Conservation (phyloP, 305 asterid species). For the Fraxinus greggii region DNA sequence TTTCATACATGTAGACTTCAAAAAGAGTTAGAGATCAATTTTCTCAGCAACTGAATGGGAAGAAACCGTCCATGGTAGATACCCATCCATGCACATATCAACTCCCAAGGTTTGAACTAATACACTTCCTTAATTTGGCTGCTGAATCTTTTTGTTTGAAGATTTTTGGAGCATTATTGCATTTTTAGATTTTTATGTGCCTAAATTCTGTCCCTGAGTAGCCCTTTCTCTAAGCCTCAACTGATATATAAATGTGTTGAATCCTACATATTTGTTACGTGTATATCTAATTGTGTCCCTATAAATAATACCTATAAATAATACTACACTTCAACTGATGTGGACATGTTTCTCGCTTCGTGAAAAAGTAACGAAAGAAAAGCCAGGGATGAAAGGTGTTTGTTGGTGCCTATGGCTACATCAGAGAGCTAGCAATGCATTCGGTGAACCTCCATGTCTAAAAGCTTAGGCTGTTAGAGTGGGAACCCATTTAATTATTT, state of each 20-base stretch:
- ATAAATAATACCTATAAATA: neutral
- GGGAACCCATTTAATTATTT: neutral
- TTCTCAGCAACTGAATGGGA: constrained; percentile 35
- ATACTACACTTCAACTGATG: constrained; percentile 3
- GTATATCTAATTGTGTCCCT: neutral
- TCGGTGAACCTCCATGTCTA: neutral
- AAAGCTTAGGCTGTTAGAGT: neutral
- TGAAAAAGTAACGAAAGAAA: constrained; percentile 15
- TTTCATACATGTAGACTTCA: constrained; percentile 38
- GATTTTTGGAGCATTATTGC: neutral
- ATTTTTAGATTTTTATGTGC: neutral
- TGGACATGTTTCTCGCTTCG: neutral
- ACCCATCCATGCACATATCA: constrained; percentile 41
- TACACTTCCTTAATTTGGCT: constrained; percentile 18
- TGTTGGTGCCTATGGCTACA: neutral
- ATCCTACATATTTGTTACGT: neutral
- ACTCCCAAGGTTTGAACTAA: constrained; percentile 46
- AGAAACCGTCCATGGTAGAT: constrained; percentile 37
- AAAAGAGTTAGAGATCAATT: constrained; percentile 45
- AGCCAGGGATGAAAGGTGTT: neutral
- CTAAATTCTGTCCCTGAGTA: neutral
- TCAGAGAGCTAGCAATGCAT: neutral
- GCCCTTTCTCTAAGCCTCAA: neutral
- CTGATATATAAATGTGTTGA: neutral
- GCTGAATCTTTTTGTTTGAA: neutral